These are phyloP conservation scores for Thecaphora thlaspeos DNA, from an alignment of 1,284 basidiomycete species.

Conservation along the genomic window DNA sequence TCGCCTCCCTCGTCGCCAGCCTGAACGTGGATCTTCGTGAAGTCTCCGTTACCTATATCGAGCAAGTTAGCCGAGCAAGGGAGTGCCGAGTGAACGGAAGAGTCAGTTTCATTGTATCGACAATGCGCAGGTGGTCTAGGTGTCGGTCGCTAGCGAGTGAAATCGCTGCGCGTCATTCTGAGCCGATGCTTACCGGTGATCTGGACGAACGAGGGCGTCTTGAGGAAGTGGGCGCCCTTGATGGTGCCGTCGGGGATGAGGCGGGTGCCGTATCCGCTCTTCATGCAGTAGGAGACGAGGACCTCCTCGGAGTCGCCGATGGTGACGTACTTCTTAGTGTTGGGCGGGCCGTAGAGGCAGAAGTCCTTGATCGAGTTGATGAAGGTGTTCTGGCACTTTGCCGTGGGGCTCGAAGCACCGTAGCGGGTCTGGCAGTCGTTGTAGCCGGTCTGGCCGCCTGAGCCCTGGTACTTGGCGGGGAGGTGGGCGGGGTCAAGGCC, in stretches of 20 bases:
- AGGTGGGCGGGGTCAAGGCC: slow-evolving; percentile 40
- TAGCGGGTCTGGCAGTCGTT: slow-evolving; percentile 50
- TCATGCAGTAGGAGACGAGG: slow-evolving; percentile 71
- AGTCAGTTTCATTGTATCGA: no score
- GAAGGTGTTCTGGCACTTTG: slow-evolving; percentile 54
- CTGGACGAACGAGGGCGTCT: slow-evolving; percentile 70
- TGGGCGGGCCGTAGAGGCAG: slow-evolving; percentile 51
- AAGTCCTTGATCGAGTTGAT: slow-evolving; percentile 54
- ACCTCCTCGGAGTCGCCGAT: slow-evolving; percentile 62
- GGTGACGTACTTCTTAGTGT: slow-evolving; percentile 15
- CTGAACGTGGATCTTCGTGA: slow-evolving; percentile 56
- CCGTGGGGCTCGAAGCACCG: slow-evolving; percentile 39
- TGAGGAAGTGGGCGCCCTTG: slow-evolving; percentile 69
- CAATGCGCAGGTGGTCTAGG: no score
- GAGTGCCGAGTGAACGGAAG: no score
- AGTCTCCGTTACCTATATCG: slow-evolving; percentile 54
- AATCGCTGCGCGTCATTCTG: no score
- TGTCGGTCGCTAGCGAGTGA: no score
- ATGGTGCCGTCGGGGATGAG: slow-evolving; percentile 76
- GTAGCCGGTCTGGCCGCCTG: slow-evolving; percentile 49
- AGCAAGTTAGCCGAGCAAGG: slow-evolving; percentile 24
- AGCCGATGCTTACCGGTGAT: slow-evolving; percentile 63
- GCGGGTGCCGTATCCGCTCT: slow-evolving; percentile 63
- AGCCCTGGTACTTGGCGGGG: slow-evolving; percentile 45
- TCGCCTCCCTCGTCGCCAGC: slow-evolving; percentile 57